Base-by-base conservation (phyloP, 164 flowering plant genomes). In the Pachysandra terminalis region DNA sequence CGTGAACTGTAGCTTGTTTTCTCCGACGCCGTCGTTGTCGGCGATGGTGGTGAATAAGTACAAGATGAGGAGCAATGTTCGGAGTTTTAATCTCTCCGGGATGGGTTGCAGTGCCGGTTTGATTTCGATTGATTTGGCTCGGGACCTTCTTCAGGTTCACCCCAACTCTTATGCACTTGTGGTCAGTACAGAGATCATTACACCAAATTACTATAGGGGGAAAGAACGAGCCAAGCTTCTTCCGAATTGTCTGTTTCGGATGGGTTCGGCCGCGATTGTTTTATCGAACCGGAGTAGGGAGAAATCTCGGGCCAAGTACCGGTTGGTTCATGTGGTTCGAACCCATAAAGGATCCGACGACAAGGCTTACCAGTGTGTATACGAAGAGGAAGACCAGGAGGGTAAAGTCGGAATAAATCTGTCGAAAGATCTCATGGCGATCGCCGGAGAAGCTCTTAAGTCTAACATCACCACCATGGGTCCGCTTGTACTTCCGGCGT, bases 81-180 rank as follows among this genome's bases (percentile, higher is more conserved):
- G 73, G 68, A 87, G 85, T 73, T 86, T 81, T 35, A 86, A 84
- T 60, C 80, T 87, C 26, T 85, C 87, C 13, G 91, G 91, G 0
- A 87, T 87, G 90, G 90, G 92, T 0, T 87, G 92, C 65, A 84
- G 88, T 62, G 92, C 90, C 0, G 83, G 92, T 3, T 27, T 87
- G 3, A 81, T 87, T 9, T 81, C 92, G 0, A 74, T 86, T 10
- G 87, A 87, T 68, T 68, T 86, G 19, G 90, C 86, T 27, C 83
- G 83, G 0, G 88, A 84, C 53, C 76, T 87, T 51, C 86, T 87
- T 19, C 89, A 84, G 52, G 79, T 77, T 1, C 82, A 83, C 49
- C 84, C 88, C 0, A 84, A 84, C 53, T 82, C 90, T 0, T 68
- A 80, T 25, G 90, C 90, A 0, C 70, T 86, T 0, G 84, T 87